Base-by-base conservation (phyloP, 2,329 filamentous ascomycete genomes). In the Sarocladium kiliense region DNA sequence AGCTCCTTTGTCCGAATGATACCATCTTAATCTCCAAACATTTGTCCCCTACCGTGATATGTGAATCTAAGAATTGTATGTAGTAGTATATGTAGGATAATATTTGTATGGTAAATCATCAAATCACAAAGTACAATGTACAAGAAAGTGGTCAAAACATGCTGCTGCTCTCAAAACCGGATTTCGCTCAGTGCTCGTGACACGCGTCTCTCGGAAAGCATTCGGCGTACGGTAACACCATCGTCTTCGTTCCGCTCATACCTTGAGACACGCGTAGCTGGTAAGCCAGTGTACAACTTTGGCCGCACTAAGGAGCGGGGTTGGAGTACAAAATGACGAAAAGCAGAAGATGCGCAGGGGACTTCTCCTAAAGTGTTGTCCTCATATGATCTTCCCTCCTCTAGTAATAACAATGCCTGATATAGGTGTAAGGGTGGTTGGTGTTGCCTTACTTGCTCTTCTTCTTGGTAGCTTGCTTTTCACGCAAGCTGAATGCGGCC, bases 401-500 rank as follows among this genome's bases (percentile, higher is more conserved):
- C 47, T 23, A n/a, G n/a, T n/a, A n/a, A n/a, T n/a, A n/a, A n/a
- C n/a, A n/a, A n/a, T n/a, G n/a, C n/a, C n/a, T n/a, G n/a, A n/a
- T n/a, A n/a, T n/a, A 44, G 7, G 18, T 6, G 39, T 23, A 18
- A 21, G 19, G 37, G 25, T 5, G 27, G 10, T 41, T n/a, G 14
- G 42, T 36, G 42, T 55, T n/a, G 23, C 26, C 30, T 47, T 55
- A 55, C 42, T 47, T 55, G 53, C 27, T 47, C 34, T 50, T 63
- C 61, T 72, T 73, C 55, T 65, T 71, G 1, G 56, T 54, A 30
- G 19, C 50, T 23, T 53, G 50, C 23, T 16, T 53, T 19, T 64
- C 53, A 2, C 67, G 65, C 37, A 61, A 60, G 2, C 55, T 68
- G 60, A 84, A 79, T 0, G 82, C 82, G 54, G 76, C 70, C 9